Base-by-base conservation (phyloP, 73 alveolate species). In the Tetrahymena borealis region DNA sequence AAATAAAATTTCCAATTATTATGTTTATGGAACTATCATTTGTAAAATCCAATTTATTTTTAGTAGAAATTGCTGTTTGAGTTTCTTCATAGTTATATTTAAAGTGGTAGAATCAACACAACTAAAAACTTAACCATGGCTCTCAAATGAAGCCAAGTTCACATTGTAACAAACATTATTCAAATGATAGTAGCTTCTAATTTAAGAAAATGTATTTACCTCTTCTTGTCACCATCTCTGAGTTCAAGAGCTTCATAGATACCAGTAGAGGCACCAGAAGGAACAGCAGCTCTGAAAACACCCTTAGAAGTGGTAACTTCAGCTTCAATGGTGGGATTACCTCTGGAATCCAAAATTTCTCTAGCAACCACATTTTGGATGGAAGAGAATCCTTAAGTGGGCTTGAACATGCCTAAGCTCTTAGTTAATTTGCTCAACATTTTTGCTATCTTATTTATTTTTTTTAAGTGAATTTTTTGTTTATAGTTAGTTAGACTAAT, bases 231-330 rank as follows among this genome's bases (percentile, higher is more conserved):
- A 94, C 98, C 97, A 90, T 98, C 99, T 93, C 99, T 98, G 35
- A 98, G 94, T 93, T 99, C 99, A 38, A 98, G 94, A 78, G 99
- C 98, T 96, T 98, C 99, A 42, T 97, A 97, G 91, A 97, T 96
- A 38, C 99, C 99, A 96, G 99, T 98, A 91, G 99, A 98, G 31
- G 99, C 99, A 6, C 99, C 99, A 91, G 99, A 95, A 13, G 99
- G 99, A 91, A 98, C 99, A 40, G 99, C 99, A 9, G 99, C 99
- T 91, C 99, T 97, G 96, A 96, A 97, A 4, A 94, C 94, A 31
- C 96, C 96, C 33, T 79, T 90, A 43, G 96, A 79, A 90, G 98
- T 91, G 8, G 96, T 95, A 33, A 98, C 97, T 92, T 98, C 99
- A 11, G 96, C 99, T 96, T 98, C 99, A 33, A 98, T 98, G 1